These are phyloP conservation scores for Nicotiana rustica DNA, from an alignment of 305 asterid species.

Conservation along the genomic window DNA sequence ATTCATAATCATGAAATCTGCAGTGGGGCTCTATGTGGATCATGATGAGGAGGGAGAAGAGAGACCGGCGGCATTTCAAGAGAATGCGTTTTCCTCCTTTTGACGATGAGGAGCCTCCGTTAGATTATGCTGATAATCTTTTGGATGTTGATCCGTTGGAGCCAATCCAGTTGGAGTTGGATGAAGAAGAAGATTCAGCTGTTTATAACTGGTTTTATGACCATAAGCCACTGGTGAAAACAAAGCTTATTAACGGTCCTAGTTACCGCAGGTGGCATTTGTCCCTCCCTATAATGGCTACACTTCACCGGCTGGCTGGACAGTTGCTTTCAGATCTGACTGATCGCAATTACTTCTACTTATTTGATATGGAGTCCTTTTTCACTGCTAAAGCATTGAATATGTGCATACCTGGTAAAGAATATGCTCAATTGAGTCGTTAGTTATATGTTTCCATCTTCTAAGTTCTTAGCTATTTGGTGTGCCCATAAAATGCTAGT, in stretches of 20 bases:
- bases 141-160: slow-evolving; percentile 98
- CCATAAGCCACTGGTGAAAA: slow-evolving; percentile 96
- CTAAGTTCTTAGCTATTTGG: not conserved
- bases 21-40: slow-evolving; percentile 99
- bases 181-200: slow-evolving; percentile 99
- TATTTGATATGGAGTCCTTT: slow-evolving; percentile 99
- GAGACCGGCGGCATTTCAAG: slow-evolving; percentile 98
- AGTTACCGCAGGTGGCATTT: slow-evolving; percentile 99
- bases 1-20: slow-evolving; percentile 31
- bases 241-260: slow-evolving; percentile 97
- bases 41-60: slow-evolving; percentile 99
- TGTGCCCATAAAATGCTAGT: not conserved
- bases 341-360: slow-evolving; percentile 94
- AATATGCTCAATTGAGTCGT: not conserved
- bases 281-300: slow-evolving; percentile 98
- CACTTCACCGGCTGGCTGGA: slow-evolving; percentile 98
- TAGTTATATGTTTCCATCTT: slow-evolving; percentile 9
- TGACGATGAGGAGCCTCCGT: slow-evolving; percentile 99
- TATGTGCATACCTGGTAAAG: slow-evolving; percentile 98
- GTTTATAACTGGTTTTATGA: slow-evolving; percentile 99
- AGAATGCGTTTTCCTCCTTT: slow-evolving; percentile 99
- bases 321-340: slow-evolving; percentile 96
- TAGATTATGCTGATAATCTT: slow-evolving; percentile 97
- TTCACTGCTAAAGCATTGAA: slow-evolving; percentile 99
- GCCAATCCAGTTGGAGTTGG: slow-evolving; percentile 97